phyloP scores from a whole-genome alignment of 2,329 filamentous ascomycete genomes.

The Coniochaeta sp. region DNA sequence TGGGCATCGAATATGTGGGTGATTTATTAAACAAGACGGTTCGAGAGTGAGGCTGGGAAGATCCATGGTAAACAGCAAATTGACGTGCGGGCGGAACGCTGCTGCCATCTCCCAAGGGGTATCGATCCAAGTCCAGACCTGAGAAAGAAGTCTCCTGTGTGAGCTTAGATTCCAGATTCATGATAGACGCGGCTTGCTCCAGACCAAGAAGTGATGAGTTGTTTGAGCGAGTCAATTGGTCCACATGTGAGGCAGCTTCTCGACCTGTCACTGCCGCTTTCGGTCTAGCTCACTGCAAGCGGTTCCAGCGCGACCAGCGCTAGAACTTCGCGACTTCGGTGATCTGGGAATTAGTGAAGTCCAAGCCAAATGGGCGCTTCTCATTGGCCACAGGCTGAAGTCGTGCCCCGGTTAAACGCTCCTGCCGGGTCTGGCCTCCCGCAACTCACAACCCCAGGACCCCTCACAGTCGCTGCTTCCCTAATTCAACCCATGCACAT shows the following conservation, averaged over 20 bases:
- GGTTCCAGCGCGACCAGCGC: too few species aligned
- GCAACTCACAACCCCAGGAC: neutral
- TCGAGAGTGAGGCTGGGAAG: neutral
- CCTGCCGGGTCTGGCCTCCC: neutral
- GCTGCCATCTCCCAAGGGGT: too few species aligned
- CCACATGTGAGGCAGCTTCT: neutral
- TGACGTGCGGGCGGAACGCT: too few species aligned
- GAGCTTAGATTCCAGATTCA: neutral
- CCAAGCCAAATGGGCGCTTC: neutral
- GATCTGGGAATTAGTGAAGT: neutral
- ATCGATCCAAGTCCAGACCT: too few species aligned
- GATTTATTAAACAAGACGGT: neutral
- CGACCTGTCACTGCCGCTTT: neutral
- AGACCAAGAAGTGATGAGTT: neutral
- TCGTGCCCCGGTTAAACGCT: neutral
- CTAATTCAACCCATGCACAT: neutral
- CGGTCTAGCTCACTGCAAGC: neutral
- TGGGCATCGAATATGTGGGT: neutral
- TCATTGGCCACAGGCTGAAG: neutral
- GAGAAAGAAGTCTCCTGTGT: too few species aligned
- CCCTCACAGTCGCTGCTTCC: neutral
- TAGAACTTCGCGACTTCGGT: neutral
- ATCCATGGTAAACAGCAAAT: too few species aligned
- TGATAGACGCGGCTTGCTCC: neutral
- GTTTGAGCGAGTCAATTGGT: slow-evolving; percentile 1